phyloP scores from a whole-genome alignment of 306 rosid species.

The Malus asiatica region DNA sequence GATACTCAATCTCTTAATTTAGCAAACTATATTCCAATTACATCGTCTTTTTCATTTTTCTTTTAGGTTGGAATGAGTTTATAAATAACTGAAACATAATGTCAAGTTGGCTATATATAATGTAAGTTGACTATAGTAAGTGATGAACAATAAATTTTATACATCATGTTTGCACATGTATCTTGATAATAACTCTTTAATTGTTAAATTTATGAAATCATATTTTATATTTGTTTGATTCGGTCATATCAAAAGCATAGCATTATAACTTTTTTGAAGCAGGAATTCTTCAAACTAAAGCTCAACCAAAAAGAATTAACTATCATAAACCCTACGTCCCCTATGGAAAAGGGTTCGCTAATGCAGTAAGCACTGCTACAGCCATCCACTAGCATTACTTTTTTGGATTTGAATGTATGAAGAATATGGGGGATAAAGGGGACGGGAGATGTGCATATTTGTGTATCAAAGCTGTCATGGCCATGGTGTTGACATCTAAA shows the following conservation, averaged over 20 bases:
- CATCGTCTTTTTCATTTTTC: not conserved
- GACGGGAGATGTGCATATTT: not conserved
- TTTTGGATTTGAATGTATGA: not conserved
- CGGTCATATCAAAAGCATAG: not conserved
- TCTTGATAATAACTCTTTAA: not conserved
- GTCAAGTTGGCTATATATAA: too few relatives aligned
- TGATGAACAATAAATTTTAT: too few relatives aligned
- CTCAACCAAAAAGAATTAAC: not conserved
- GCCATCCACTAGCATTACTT: not conserved
- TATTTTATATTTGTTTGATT: not conserved
- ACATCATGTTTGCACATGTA: too few relatives aligned
- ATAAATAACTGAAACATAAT: too few relatives aligned
- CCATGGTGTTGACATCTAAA: not conserved
- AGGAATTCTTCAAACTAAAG: not conserved
- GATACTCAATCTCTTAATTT: not conserved
- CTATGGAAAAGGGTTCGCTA: slow-evolving; percentile 1
- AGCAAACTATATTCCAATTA: not conserved
- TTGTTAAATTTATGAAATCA: too few relatives aligned
- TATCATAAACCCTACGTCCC: not conserved
- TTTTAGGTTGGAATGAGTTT: not conserved
- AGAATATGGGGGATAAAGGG: not conserved
- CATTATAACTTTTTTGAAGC: not conserved
- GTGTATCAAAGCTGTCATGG: slow-evolving; percentile 19
- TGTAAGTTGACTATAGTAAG: too few relatives aligned
- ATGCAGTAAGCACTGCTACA: slow-evolving; percentile 5